Base-by-base conservation (phyloP, 2,329 filamentous ascomycete species). In the Ceratocystis lukuohia region DNA sequence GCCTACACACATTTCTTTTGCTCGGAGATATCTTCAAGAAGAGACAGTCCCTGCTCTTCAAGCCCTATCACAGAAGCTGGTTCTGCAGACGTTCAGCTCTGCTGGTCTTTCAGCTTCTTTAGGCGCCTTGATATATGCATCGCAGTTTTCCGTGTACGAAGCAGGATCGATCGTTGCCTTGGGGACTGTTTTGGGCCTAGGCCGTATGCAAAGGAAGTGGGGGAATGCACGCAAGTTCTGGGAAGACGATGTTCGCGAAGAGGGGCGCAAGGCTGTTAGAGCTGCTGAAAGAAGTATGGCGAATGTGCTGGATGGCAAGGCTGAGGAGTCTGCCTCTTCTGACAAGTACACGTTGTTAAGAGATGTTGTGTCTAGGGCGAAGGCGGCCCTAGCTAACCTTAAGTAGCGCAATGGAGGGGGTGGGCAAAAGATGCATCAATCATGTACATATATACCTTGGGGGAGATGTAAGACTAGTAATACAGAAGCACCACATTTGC, bases 51-150 rank as follows among this genome's bases (percentile, higher is more conserved):
- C 87, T 1, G 83, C 85, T 1, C 77, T 92, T 2, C 88, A 91
- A 72, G 84, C 87, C 1, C 77, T 90, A 0, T 87, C 88, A 0
- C 88, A 92, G 74, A 84, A 81, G 66, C 82, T 92, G 1, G 85
- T 96, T 3, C 73, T 95, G 3, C 86, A 91, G 71, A 88, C 89
- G 0, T 76, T 90, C 0, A 87, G 85, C 64, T 90, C 89, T 0
- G 88, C 89, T 0, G 84, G 84, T 3, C 76, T 88, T 2, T 82
- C 82, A 0, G 77, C 77, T 0, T 79, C 79, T 0, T 76, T 87
- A 0, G 81, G 80, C 0, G 80, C 75, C 0, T 76, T 87, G 8
- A 76, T 82, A 1, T 87, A 87, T 71, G 70, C 84, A 6, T 84
- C 82, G 1, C 80, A 78, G 0, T 75, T 81, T 22, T 79, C 82